A percentile compares a stretch with the other conserved stretches of the same genome.
phyloP scores from a whole-genome alignment of 2,329 filamentous ascomycete genomes.

The Xylariaceae sp. region DNA sequence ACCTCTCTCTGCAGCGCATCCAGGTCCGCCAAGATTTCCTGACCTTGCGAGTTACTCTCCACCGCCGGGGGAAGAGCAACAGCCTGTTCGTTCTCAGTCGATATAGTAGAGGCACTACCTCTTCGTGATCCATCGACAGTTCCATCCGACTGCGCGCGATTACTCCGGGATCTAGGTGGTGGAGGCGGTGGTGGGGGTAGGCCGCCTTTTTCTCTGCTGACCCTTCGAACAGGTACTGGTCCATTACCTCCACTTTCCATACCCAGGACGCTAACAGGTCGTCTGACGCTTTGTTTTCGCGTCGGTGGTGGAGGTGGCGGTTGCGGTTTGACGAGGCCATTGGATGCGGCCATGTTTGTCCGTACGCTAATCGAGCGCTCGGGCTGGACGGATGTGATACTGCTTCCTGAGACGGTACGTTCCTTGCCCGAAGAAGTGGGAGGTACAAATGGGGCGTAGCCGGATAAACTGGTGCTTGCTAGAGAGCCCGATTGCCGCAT shows the following conservation, averaged over 20 bases:
- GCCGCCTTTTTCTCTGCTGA: constrained; percentile 29
- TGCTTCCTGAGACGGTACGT: constrained; percentile 16
- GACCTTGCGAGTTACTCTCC: constrained; percentile 32
- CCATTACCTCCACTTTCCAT: constrained; percentile 32
- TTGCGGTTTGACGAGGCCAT: constrained; percentile 28
- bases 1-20: constrained; percentile 69
- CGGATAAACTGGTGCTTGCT: constrained; percentile 30
- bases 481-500: constrained; percentile 28
- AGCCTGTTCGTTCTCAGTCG: constrained; percentile 16
- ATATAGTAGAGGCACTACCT: constrained; percentile 29
- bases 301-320: constrained; percentile 44
- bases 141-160: constrained; percentile 39
- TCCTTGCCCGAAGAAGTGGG: constrained; percentile 20
- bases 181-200: constrained; percentile 44
- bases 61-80: constrained; percentile 17
- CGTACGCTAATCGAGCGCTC: constrained; percentile 11
- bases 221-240: constrained; percentile 28
- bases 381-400: constrained; percentile 8
- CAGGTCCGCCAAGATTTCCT: constrained; percentile 67
- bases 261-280: constrained; percentile 40
- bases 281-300: constrained; percentile 39
- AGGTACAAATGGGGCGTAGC: constrained; percentile 18
- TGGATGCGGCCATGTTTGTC: constrained; percentile 19
- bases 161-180: constrained; percentile 44
- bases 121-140: constrained; percentile 25